phyloP scores from a whole-genome alignment of 1,284 basidiomycete genomes.

The Trichosporon sp. region DNA sequence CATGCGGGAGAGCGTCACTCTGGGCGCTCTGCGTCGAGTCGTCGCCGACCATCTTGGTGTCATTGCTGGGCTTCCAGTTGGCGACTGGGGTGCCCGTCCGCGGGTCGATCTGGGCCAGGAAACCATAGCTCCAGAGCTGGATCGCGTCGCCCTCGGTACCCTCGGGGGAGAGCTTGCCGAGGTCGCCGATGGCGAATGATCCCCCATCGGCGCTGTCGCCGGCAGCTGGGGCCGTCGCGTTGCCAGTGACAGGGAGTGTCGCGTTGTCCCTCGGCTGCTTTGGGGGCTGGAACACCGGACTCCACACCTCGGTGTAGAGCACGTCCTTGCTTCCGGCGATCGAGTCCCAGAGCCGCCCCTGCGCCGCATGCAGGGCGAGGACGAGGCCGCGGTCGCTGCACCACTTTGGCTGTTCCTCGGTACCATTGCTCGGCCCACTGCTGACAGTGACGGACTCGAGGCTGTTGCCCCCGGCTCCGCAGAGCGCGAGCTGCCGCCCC shows the following conservation, averaged over 20 bases:
- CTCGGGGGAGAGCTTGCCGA: constrained; percentile 44
- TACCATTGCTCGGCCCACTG: background rate
- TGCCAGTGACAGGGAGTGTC: too few relatives aligned
- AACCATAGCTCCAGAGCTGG: constrained; percentile 56
- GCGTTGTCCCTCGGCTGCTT: background rate
- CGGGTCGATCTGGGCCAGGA: constrained; percentile 52
- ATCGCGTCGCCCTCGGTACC: constrained; percentile 57
- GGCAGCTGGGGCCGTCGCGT: background rate
- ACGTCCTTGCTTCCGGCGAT: constrained; percentile 54
- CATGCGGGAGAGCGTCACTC: background rate
- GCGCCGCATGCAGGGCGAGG: constrained; percentile 48
- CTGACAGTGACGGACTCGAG: background rate
- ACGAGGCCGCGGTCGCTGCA: constrained; percentile 54
- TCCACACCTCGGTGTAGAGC: constrained; percentile 51
- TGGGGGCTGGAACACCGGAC: constrained; percentile 36
- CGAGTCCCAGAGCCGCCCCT: constrained; percentile 56
- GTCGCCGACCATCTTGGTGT: background rate
- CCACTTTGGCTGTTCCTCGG: constrained; percentile 48
- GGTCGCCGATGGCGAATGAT: constrained; percentile 48
- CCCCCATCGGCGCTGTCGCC: constrained; percentile 25
- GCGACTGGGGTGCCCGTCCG: constrained; percentile 41
- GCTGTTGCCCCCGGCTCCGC: constrained; percentile 36
- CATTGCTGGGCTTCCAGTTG: background rate
- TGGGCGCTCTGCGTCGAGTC: background rate
- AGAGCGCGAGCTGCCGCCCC: constrained; percentile 55